phyloP scores from a whole-genome alignment of 176 grass and related monocot species.

The Carex myosuroides region DNA sequence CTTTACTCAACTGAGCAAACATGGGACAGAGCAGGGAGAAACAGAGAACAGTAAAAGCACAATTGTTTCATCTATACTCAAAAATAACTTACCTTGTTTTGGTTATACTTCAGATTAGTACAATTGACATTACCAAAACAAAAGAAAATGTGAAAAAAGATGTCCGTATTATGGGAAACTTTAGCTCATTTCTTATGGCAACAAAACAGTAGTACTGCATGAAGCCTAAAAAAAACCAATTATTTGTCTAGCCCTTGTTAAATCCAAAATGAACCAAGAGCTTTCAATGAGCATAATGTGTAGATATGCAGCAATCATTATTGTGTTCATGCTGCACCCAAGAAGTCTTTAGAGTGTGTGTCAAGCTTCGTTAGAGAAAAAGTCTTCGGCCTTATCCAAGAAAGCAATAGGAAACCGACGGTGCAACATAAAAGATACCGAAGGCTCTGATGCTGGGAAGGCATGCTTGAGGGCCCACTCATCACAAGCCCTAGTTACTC shows the following conservation, averaged over 20 bases:
- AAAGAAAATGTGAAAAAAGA: slow-evolving; percentile 1
- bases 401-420: slow-evolving; percentile 71
- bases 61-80: neutral
- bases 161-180: neutral
- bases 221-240: neutral
- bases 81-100: neutral
- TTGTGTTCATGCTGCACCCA: slow-evolving; percentile 5
- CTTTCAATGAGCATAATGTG: neutral
- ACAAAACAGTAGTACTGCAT: neutral
- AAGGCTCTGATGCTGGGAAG: slow-evolving; percentile 45
- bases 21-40: neutral
- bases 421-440: slow-evolving; percentile 74
- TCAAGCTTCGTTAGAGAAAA: slow-evolving; percentile 55
- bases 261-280: slow-evolving; percentile 1
- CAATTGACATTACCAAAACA: neutral
- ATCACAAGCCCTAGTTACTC: slow-evolving; percentile 46
- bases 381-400: slow-evolving; percentile 83
- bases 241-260: neutral
- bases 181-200: neutral
- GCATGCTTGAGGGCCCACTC: slow-evolving; percentile 57
- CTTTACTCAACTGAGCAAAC: neutral
- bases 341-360: neutral
- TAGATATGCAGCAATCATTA: slow-evolving; percentile 20
- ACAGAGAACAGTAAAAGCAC: neutral
- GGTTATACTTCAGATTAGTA: slow-evolving; percentile 5